These are phyloP conservation scores for Pachyrhizus erosus DNA, from an alignment of 306 rosid genomes.

Conservation along the genomic window DNA sequence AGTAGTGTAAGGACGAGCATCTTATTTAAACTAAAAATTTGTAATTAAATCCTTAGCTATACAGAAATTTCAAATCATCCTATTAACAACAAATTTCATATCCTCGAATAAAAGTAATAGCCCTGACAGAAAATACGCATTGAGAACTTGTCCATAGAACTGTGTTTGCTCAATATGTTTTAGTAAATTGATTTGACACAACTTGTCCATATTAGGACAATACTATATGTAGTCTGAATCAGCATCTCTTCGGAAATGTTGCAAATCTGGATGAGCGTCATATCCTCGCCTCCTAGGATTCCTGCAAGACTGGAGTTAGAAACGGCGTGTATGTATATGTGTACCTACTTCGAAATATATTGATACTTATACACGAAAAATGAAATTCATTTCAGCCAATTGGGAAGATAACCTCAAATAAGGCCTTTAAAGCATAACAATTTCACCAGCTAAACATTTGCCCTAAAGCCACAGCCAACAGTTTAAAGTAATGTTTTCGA, in stretches of 20 bases:
- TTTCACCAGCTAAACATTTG: not conserved
- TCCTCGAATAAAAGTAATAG: not conserved
- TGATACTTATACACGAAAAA: not conserved
- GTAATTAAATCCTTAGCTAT: not conserved
- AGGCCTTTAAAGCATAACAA: not conserved
- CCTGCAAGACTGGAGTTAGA: conserved; percentile 48
- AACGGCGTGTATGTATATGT: not conserved
- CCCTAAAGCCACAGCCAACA: not conserved
- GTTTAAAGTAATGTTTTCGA: too few species aligned
- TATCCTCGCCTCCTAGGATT: conserved; percentile 65
- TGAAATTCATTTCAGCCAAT: not conserved
- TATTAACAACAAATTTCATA: not conserved
- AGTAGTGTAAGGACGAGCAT: not conserved
- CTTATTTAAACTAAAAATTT: not conserved
- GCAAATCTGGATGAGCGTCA: conserved; percentile 79
- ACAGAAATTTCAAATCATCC: conserved; percentile 14
- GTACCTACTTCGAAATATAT: not conserved
- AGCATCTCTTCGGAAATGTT: conserved; percentile 66
- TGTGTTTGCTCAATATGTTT: not conserved
- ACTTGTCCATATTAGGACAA: not conserved
- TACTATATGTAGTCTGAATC: conserved; percentile 80
- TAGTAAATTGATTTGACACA: not conserved
- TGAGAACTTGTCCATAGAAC: not conserved
- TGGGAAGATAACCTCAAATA: conserved; percentile 1
- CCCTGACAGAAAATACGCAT: not conserved